Evolutionary conservation across 2,329 filamentous ascomycete species (phyloP).

Genomic region (Hypoxylon sp.): DNA sequence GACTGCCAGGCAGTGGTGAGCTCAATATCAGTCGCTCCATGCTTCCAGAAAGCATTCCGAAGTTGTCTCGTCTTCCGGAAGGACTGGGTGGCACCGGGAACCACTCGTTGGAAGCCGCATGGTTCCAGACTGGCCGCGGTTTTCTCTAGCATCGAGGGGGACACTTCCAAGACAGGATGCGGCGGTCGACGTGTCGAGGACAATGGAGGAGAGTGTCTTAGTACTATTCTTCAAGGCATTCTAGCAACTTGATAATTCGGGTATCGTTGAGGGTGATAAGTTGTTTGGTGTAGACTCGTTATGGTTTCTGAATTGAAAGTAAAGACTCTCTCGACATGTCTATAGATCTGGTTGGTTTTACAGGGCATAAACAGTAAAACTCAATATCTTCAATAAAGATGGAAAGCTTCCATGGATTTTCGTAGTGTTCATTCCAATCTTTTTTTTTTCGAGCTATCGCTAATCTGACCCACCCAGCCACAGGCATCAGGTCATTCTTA

Average conservation of each 20-base stretch:
- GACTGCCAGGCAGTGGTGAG: slow-evolving; percentile 54
- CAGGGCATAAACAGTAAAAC: no score
- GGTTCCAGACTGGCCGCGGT: slow-evolving; percentile 65
- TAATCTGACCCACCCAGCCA: slow-evolving; percentile 21
- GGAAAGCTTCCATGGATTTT: slow-evolving; percentile 14
- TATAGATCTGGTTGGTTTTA: no score
- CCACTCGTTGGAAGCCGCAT: slow-evolving; percentile 62
- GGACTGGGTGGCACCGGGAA: slow-evolving; percentile 51
- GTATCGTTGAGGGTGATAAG: not conserved
- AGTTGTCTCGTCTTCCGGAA: slow-evolving; percentile 55
- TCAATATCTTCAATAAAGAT: no score
- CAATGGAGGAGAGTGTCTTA: not conserved
- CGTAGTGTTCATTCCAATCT: no score
- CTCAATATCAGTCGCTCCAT: slow-evolving; percentile 61
- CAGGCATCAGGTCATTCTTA: slow-evolving; percentile 15
- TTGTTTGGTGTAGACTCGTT: slow-evolving; percentile 1
- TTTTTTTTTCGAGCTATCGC: no score
- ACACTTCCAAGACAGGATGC: slow-evolving; percentile 11
- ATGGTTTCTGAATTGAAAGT: not conserved
- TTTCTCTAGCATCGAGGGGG: slow-evolving; percentile 64
- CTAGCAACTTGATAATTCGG: slow-evolving; percentile 9
- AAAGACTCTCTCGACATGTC: slow-evolving; percentile 1
- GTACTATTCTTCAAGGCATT: slow-evolving; percentile 12
- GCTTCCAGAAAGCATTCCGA: slow-evolving; percentile 62
- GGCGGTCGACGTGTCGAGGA: slow-evolving; percentile 9